Conservation (phyloP, 2,329 filamentous ascomycete species). For the Talaromyces pinophilus region DNA sequence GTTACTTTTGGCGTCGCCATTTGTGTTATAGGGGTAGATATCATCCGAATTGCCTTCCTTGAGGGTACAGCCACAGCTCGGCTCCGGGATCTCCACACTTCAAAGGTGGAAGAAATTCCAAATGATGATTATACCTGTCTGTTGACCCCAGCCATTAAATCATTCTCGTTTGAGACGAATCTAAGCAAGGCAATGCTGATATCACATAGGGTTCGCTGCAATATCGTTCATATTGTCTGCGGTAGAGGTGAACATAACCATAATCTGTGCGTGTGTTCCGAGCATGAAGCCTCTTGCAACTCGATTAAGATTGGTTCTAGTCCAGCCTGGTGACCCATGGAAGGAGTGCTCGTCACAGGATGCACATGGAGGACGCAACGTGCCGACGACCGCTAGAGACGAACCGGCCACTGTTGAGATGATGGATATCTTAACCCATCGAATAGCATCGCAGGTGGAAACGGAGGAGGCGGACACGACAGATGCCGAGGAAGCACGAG, state of each 20-base stretch:
- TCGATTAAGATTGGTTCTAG: neutral
- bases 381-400: conserved; percentile 35
- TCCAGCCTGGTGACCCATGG: neutral
- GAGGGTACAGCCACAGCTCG: conserved; percentile 5
- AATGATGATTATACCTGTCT: conserved; percentile 12
- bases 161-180: neutral
- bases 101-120: neutral
- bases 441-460: neutral
- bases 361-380: conserved; percentile 41
- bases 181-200: neutral
- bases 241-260: conserved; percentile 43
- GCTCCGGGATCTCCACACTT: neutral
- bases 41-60: conserved; percentile 12
- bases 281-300: conserved; percentile 39
- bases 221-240: conserved; percentile 34
- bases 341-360: neutral
- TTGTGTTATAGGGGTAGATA: conserved; percentile 7
- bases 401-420: neutral
- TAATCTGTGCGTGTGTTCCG: conserved; percentile 46
- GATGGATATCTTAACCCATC: conserved; percentile 14
- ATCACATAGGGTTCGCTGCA: conserved; percentile 6
- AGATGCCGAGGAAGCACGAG: neutral
- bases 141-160: neutral
- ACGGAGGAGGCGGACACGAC: neutral
- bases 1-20: conserved; percentile 10